Conservation (phyloP, 1,284 basidiomycete species). For the Athelia psychrophila region DNA sequence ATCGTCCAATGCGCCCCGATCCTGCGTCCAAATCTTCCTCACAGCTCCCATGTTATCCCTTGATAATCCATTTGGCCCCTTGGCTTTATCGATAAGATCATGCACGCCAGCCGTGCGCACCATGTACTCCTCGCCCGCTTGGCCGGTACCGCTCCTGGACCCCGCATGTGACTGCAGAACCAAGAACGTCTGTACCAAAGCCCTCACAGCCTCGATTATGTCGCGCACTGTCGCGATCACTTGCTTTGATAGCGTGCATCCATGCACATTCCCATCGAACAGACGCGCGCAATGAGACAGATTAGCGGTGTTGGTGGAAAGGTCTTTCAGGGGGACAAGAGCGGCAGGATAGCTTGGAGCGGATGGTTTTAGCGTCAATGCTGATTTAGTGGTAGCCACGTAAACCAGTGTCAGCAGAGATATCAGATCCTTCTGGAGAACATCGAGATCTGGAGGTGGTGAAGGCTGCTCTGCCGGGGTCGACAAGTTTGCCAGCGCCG, state of each 20-base stretch:
- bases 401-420: slow-evolving; percentile 64
- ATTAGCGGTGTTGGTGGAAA: slow-evolving; percentile 49
- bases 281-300: slow-evolving; percentile 58
- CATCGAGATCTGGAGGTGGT: slow-evolving; percentile 26
- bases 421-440: slow-evolving; percentile 54
- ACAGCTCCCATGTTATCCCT: slow-evolving; percentile 60
- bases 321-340: slow-evolving; percentile 53
- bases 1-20: slow-evolving; percentile 60
- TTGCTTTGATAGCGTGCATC: slow-evolving; percentile 52
- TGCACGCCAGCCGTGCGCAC: slow-evolving; percentile 63
- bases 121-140: slow-evolving; percentile 48
- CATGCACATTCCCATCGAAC: slow-evolving; percentile 45
- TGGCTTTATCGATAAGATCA: slow-evolving; percentile 55
- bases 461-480: slow-evolving; percentile 14
- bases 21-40: slow-evolving; percentile 48
- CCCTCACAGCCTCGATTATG: slow-evolving; percentile 43
- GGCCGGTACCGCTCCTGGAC: slow-evolving; percentile 11
- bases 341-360: slow-evolving; percentile 55
- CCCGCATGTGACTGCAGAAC: slow-evolving; percentile 13
- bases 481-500: slow-evolving; percentile 32
- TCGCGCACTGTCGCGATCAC: slow-evolving; percentile 38
- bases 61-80: slow-evolving; percentile 45
- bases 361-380: slow-evolving; percentile 62
- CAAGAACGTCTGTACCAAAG: slow-evolving; percentile 38
- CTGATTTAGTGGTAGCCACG: slow-evolving; percentile 57